Base-by-base conservation (phyloP, 352 stramenopile genomes). In the Globisporangium iwayamae region DNA sequence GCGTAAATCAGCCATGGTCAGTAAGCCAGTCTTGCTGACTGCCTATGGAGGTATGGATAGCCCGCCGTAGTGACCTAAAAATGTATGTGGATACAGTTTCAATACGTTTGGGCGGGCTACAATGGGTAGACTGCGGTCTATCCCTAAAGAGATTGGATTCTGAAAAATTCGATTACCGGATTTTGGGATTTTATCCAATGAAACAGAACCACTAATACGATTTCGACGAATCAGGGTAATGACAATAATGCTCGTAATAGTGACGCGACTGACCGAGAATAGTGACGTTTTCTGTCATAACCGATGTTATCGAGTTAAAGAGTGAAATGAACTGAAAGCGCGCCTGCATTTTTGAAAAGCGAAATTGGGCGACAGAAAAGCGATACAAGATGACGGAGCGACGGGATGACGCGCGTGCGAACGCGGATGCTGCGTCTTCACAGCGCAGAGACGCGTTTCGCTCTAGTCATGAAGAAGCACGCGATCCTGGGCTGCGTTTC, bases 311-410 rank as follows among this genome's bases (percentile, higher is more conserved):
- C 52, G 0, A 28, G n/a, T 46, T 58, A n/a, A 9, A 20, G 36
- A 59, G 52, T n/a, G 0, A 14, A 3, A 9, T 32, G 4, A 9
- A n/a, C 36, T 4, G 25, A 36, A 55, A 38, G 48, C 13, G 48
- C 10, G 48, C 11, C 4, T 47, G 13, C 16, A 57, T 20, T 47
- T 59, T 59, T 46, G 34, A 59, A 59, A 59, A 55, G 48, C 48
- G 48, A 54, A 54, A 54, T 52, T 41, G 36, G 9, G 36, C 36
- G 0, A 14, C 36, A 32, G 47, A 57, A 57, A 57, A 30, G 10
- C 7, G 28, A 58, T 8, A 59, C 32, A 13, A n/a, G n/a, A 59
- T 28, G 18, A 4, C 43, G 34, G 20, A 47, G 9, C 32, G 36
- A 43, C 32, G n/a, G 53, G 45, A 47, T 18, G 34, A 20, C 18